These are phyloP conservation scores for Endocladia muricata DNA, from an alignment of 31 red algal genomes.

Conservation along the genomic window DNA sequence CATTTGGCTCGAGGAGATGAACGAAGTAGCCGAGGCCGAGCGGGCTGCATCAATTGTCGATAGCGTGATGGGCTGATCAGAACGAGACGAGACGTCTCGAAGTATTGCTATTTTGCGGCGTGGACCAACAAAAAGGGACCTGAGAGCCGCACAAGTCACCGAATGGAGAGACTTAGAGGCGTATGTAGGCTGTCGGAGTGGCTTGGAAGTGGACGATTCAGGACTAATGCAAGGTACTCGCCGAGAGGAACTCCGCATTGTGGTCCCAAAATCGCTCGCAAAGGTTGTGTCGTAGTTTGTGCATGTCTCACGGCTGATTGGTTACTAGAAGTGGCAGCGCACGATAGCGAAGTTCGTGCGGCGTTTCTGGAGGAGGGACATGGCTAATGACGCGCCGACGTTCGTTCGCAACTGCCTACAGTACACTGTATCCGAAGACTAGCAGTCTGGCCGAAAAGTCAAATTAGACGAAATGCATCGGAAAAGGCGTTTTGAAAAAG, in stretches of 20 bases:
- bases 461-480: neutral
- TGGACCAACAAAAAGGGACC: neutral
- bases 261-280: neutral
- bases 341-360: neutral
- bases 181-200: neutral
- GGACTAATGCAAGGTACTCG: neutral
- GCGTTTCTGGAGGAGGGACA: neutral
- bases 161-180: neutral
- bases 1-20: neutral
- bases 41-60: neutral
- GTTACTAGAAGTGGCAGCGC: neutral
- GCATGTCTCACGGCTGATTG: conserved; percentile 1
- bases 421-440: neutral
- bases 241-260: conserved; percentile 2
- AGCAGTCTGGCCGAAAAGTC: neutral
- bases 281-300: neutral
- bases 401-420: neutral
- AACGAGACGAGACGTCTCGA: neutral
- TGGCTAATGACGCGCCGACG: neutral
- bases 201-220: neutral
- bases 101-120: neutral
- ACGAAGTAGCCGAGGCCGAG: neutral
- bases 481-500: neutral
- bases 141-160: conserved; percentile 3
- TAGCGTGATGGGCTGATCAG: neutral